These are phyloP conservation scores for Spinellus fusiger DNA, from an alignment of 192 early-diverging fungal species.

Conservation along the genomic window DNA sequence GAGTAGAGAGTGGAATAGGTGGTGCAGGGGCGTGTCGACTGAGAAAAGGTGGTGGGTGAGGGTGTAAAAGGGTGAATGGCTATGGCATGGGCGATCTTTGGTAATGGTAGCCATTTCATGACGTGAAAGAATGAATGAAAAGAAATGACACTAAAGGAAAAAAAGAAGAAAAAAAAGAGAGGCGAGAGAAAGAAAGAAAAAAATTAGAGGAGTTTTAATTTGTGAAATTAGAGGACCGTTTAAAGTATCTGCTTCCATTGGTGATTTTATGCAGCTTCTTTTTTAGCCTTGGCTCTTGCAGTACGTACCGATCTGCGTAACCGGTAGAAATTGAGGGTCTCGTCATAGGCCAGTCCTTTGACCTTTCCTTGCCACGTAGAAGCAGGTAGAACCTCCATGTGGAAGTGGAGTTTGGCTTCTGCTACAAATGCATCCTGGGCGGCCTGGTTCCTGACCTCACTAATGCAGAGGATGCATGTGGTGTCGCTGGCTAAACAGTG, in stretches of 20 bases:
- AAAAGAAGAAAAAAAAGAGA: background rate
- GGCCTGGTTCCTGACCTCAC: slow-evolving; percentile 32
- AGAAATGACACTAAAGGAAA: background rate
- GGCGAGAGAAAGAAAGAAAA: background rate
- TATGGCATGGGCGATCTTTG: slow-evolving; percentile 40
- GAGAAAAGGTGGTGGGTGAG: background rate
- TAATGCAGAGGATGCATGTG: slow-evolving; percentile 30
- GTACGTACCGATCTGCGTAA: slow-evolving; percentile 3
- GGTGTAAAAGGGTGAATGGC: slow-evolving; percentile 41
- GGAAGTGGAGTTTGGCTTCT: slow-evolving; percentile 25
- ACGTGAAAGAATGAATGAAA: background rate
- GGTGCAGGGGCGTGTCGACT: slow-evolving; percentile 8
- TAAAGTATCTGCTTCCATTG: too few relatives aligned
- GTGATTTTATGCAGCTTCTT: background rate
- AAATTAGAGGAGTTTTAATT: too few relatives aligned
- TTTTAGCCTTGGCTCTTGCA: background rate
- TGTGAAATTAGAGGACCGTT: too few relatives aligned
- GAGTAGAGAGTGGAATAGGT: slow-evolving; percentile 16
- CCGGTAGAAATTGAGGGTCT: slow-evolving; percentile 29
- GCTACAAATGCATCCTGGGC: slow-evolving; percentile 34
- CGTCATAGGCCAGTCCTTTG: slow-evolving; percentile 26
- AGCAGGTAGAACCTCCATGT: slow-evolving; percentile 28
- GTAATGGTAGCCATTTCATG: slow-evolving; percentile 38
- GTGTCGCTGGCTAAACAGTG: slow-evolving; percentile 5
- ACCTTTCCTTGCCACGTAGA: slow-evolving; percentile 29